Conservation (phyloP, 345 rosid species). For the Dipteronia sinensis region DNA sequence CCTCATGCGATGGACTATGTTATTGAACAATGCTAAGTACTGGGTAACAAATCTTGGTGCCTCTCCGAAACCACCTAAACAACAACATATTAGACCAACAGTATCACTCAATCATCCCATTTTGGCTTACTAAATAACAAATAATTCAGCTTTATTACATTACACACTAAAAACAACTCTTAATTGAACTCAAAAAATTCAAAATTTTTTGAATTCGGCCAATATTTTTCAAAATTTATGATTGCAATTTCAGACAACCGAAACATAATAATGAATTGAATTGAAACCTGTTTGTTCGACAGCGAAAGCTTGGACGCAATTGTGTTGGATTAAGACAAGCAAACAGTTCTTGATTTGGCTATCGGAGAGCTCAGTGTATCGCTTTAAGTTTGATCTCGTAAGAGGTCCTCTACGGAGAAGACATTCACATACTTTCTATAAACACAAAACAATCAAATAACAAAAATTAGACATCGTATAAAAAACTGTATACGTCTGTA, state of each 20-base stretch:
- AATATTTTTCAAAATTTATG: not conserved
- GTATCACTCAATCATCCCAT: not conserved
- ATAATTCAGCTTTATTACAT: not conserved
- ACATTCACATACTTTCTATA: conserved; percentile 85
- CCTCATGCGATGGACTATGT: conserved; percentile 72
- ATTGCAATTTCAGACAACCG: not conserved
- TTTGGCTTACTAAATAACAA: not conserved
- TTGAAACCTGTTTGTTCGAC: conserved; percentile 43
- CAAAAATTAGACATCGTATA: not conserved
- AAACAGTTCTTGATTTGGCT: conserved; percentile 63
- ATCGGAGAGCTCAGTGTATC: conserved; percentile 44
- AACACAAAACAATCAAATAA: not conserved
- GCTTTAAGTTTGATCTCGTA: conserved; percentile 44
- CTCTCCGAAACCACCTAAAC: conserved; percentile 50
- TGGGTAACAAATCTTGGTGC: conserved; percentile 45
- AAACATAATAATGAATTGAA: not conserved
- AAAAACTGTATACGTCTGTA: not conserved
- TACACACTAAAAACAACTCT: not conserved
- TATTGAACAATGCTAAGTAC: conserved; percentile 62
- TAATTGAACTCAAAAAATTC: not conserved
- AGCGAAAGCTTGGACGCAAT: conserved; percentile 77
- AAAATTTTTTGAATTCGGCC: not conserved
- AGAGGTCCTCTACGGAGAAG: conserved; percentile 72
- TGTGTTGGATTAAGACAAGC: conserved; percentile 78
- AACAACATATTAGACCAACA: not conserved